A percentile compares a stretch with the other conserved stretches of the same genome.
phyloP scores from a whole-genome alignment of 768 basidiomycete genomes.

The Rhizopogon sp. region DNA sequence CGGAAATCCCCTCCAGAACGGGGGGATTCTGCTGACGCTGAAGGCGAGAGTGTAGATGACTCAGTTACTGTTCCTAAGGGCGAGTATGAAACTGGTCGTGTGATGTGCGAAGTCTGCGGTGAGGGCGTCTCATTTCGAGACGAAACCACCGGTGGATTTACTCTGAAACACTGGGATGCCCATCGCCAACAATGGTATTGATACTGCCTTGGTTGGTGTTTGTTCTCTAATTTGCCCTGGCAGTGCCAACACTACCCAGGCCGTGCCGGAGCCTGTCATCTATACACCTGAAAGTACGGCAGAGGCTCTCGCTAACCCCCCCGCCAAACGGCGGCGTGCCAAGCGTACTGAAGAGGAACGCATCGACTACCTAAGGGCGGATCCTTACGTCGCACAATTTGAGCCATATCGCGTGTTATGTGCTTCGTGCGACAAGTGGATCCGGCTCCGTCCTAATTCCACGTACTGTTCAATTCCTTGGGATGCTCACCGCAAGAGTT shows the following conservation, averaged over 20 bases:
- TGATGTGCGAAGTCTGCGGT: conserved; percentile 63
- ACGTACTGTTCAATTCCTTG: conserved; percentile 87
- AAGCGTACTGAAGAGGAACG: conserved; percentile 77
- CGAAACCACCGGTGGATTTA: conserved; percentile 56
- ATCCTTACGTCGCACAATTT: conserved; percentile 77
- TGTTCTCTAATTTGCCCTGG: conserved; percentile 2
- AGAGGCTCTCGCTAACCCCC: conserved; percentile 40
- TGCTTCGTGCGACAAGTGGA: conserved; percentile 81
- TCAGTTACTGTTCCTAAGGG: conserved; percentile 24
- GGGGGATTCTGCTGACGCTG: conserved; percentile 13
- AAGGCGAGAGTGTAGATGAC: conserved; percentile 6
- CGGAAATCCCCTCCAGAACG: conserved; percentile 31
- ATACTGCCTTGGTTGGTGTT: conserved; percentile 1
- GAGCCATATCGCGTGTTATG: conserved; percentile 79
- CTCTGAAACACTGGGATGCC: conserved; percentile 64
- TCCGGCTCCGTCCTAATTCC: conserved; percentile 78
- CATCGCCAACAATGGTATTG: conserved; percentile 55
- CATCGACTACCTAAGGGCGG: conserved; percentile 60
- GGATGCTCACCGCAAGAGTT: conserved; percentile 83
- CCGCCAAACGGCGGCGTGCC: conserved; percentile 62
- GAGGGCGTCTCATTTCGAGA: conserved; percentile 63
- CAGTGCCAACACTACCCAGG: conserved; percentile 28
- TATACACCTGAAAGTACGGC: conserved; percentile 39
- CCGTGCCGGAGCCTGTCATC: conserved; percentile 32
- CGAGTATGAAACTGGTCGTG: conserved; percentile 64